phyloP scores from a whole-genome alignment of 805 yeast species.

The Brettanomyces sp. region DNA sequence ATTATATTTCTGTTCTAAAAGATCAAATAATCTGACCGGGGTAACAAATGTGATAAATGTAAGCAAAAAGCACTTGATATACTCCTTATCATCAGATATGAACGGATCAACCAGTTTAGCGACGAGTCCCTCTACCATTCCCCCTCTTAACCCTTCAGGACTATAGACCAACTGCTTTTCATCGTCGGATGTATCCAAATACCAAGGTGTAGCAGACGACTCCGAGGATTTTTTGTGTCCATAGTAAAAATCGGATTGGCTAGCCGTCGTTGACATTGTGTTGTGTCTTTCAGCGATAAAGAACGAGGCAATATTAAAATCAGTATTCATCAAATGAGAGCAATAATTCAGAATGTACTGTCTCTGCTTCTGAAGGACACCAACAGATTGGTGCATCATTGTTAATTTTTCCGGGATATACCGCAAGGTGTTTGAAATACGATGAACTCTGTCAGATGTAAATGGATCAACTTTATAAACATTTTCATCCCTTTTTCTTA shows the following conservation, averaged over 20 bases:
- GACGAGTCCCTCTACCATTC: constrained; percentile 67
- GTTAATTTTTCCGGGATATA: constrained; percentile 28
- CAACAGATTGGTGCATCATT: constrained; percentile 32
- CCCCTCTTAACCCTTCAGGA: constrained; percentile 73
- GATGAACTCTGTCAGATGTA: constrained; percentile 19
- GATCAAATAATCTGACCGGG: constrained; percentile 49
- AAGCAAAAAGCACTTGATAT: constrained; percentile 60
- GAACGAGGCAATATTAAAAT: constrained; percentile 48
- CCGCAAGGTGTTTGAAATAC: constrained; percentile 29
- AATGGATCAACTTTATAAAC: constrained; percentile 28
- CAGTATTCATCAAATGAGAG: constrained; percentile 70
- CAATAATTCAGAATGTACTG: constrained; percentile 64
- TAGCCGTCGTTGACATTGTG: constrained; percentile 21
- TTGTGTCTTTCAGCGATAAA: constrained; percentile 37
- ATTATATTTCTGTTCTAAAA: constrained; percentile 56
- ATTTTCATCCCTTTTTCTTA: constrained; percentile 28
- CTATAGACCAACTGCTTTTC: constrained; percentile 43
- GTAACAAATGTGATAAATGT: constrained; percentile 70
- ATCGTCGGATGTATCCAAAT: constrained; percentile 56
- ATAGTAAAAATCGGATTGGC: constrained; percentile 24
- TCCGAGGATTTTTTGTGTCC: not conserved
- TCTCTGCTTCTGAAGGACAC: constrained; percentile 59
- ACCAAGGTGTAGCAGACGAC: constrained; percentile 49
- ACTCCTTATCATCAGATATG: constrained; percentile 44
- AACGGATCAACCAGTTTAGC: constrained; percentile 76